These are phyloP conservation scores for Apiospora koreana DNA, from an alignment of 2,329 filamentous ascomycete genomes.

Conservation along the genomic window DNA sequence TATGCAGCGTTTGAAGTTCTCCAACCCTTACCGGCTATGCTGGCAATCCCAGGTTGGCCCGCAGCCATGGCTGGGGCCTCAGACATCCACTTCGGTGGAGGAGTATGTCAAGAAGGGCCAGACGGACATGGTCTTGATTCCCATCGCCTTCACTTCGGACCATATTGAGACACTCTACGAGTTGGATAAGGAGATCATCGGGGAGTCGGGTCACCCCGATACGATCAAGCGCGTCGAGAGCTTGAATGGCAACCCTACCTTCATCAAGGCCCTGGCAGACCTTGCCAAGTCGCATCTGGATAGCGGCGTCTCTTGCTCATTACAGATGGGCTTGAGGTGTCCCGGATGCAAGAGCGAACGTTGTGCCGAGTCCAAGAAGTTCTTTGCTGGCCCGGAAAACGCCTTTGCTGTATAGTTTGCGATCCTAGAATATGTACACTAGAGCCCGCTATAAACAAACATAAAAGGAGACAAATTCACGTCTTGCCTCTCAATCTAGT, in stretches of 20 bases:
- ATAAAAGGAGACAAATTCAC: background rate
- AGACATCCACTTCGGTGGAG: conserved; percentile 86
- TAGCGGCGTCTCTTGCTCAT: conserved; percentile 67
- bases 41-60: conserved; percentile 99
- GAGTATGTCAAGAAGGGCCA: conserved; percentile 89
- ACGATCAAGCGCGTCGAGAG: conserved; percentile 89
- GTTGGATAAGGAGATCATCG: conserved; percentile 91
- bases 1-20: conserved; percentile 87
- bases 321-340: conserved; percentile 88
- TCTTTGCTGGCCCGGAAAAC: conserved; percentile 50
- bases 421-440: background rate
- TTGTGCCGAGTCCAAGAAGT: conserved; percentile 76
- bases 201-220: conserved; percentile 75
- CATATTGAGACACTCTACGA: conserved; percentile 98
- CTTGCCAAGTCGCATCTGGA: conserved; percentile 80
- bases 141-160: conserved; percentile 97
- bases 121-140: conserved; percentile 86
- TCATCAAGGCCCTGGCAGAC: conserved; percentile 87
- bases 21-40: conserved; percentile 88
- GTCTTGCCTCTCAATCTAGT: background rate
- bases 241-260: conserved; percentile 85
- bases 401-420: conserved; percentile 23
- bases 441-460: background rate
- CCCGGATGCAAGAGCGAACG: conserved; percentile 90
- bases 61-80: conserved; percentile 90